Conservation (phyloP, 2,329 filamentous ascomycete species). For the Clarireedia monteithiana region DNA sequence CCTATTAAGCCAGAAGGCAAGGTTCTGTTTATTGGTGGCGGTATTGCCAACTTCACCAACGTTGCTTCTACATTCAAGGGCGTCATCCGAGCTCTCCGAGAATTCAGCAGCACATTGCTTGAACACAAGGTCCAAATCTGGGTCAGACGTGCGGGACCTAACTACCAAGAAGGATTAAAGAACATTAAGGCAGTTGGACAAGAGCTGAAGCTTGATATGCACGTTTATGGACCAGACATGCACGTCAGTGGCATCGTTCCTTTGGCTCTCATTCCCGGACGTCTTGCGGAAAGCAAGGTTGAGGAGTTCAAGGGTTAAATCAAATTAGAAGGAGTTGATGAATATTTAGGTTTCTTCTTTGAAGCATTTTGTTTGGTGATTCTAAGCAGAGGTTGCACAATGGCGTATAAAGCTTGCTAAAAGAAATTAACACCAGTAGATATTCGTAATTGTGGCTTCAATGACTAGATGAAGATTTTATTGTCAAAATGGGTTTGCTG, state of each 20-base stretch:
- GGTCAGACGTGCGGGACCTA: slow-evolving; percentile 84
- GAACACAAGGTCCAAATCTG: slow-evolving; percentile 99
- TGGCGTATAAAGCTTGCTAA: slow-evolving; percentile 23
- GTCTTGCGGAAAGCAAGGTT: slow-evolving; percentile 52
- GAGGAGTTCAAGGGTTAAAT: slow-evolving; percentile 44
- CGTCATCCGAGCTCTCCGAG: slow-evolving; percentile 91
- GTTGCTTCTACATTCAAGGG: slow-evolving; percentile 99
- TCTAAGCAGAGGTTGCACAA: slow-evolving; percentile 14
- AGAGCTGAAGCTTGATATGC: slow-evolving; percentile 93
- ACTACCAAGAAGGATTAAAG: slow-evolving; percentile 99
- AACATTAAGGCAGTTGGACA: slow-evolving; percentile 97
- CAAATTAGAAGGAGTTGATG: slow-evolving; percentile 9
- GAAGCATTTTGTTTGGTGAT: slow-evolving; percentile 16
- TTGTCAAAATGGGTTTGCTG: neutral
- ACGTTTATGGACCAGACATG: slow-evolving; percentile 76
- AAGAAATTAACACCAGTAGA: slow-evolving; percentile 25
- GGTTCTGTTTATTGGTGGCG: slow-evolving; percentile 98
- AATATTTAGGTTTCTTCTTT: slow-evolving; percentile 16
- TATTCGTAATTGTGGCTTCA: slow-evolving; percentile 22
- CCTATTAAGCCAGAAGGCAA: slow-evolving; percentile 83
- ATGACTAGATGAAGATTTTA: neutral
- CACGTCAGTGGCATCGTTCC: slow-evolving; percentile 94
- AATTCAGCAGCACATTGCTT: slow-evolving; percentile 74
- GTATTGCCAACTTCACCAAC: slow-evolving; percentile 99
- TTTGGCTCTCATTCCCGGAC: slow-evolving; percentile 66